These are phyloP conservation scores for Rhizopus sp. DNA, from an alignment of 371 early-diverging fungal species.

Conservation along the genomic window DNA sequence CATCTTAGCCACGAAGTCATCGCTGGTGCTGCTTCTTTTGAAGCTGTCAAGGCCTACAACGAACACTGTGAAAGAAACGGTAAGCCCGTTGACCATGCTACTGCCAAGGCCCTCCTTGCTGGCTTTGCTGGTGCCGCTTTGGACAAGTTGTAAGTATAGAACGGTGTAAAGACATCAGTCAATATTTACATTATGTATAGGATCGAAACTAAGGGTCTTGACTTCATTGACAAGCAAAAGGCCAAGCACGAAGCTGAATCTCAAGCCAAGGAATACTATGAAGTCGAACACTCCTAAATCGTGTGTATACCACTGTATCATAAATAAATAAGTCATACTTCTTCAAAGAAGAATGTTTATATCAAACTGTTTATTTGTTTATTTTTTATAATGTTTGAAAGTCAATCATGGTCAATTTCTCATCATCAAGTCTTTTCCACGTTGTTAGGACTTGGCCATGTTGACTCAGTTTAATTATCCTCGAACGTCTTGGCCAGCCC, in stretches of 20 bases:
- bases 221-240: conserved; percentile 45
- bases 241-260: conserved; percentile 49
- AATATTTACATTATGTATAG: conserved; percentile 4
- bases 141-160: conserved; percentile 42
- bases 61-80: conserved; percentile 50
- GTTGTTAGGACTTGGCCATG: conserved; percentile 43
- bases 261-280: conserved; percentile 32
- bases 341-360: neutral
- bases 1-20: conserved; percentile 53
- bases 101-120: conserved; percentile 56
- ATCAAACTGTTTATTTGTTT: neutral
- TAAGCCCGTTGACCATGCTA: conserved; percentile 45
- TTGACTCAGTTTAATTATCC: conserved; percentile 43
- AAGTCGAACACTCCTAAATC: conserved; percentile 13
- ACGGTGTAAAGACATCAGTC: no score
- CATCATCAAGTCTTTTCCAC: conserved; percentile 52
- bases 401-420: conserved; percentile 38
- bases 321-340: neutral
- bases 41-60: conserved; percentile 52
- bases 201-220: conserved; percentile 56
- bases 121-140: conserved; percentile 53
- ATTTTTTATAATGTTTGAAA: conserved; percentile 41
- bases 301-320: neutral
- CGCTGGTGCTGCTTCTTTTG: conserved; percentile 53
- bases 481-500: conserved; percentile 49